Evolutionary conservation across 352 stramenopile genomes (phyloP).

Genomic region (Globisporangium paddicum): DNA sequence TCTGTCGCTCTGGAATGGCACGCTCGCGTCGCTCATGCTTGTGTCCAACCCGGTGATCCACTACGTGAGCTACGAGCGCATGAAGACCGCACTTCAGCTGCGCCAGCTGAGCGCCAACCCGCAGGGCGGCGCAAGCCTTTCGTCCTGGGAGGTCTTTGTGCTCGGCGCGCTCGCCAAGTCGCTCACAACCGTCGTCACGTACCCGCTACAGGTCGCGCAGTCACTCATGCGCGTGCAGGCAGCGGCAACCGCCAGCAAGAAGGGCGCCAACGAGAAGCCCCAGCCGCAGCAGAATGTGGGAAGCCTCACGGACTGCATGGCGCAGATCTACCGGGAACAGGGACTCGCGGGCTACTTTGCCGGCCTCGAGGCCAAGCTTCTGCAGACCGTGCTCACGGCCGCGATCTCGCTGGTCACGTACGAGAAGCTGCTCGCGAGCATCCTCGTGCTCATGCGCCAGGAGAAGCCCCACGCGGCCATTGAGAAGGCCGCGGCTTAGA

Average conservation of each 20-base stretch:
- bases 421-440: slow-evolving; percentile 84
- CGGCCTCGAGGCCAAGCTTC: slow-evolving; percentile 91
- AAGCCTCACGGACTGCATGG: slow-evolving; percentile 33
- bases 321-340: slow-evolving; percentile 50
- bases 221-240: slow-evolving; percentile 81
- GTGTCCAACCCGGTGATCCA: slow-evolving; percentile 96
- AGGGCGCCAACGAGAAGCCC: background rate
- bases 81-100: slow-evolving; percentile 74
- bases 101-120: slow-evolving; percentile 18
- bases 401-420: slow-evolving; percentile 93
- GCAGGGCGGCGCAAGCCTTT: slow-evolving; percentile 29
- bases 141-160: slow-evolving; percentile 86
- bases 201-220: slow-evolving; percentile 93
- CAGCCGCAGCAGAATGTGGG: background rate
- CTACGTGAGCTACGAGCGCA: slow-evolving; percentile 93
- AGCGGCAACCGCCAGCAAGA: slow-evolving; percentile 8
- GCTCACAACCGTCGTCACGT: slow-evolving; percentile 91
- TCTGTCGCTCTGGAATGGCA: slow-evolving; percentile 90
- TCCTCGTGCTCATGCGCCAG: slow-evolving; percentile 50
- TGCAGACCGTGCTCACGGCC: slow-evolving; percentile 92
- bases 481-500: slow-evolving; percentile 37
- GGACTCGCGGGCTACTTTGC: slow-evolving; percentile 83
- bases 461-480: slow-evolving; percentile 17
- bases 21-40: slow-evolving; percentile 87
- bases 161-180: slow-evolving; percentile 90